Evolutionary conservation across 2,329 filamentous ascomycete genomes (phyloP), one percentile per base, ranked within the genome.

Genomic region (Aureobasidium subglaciale): DNA sequence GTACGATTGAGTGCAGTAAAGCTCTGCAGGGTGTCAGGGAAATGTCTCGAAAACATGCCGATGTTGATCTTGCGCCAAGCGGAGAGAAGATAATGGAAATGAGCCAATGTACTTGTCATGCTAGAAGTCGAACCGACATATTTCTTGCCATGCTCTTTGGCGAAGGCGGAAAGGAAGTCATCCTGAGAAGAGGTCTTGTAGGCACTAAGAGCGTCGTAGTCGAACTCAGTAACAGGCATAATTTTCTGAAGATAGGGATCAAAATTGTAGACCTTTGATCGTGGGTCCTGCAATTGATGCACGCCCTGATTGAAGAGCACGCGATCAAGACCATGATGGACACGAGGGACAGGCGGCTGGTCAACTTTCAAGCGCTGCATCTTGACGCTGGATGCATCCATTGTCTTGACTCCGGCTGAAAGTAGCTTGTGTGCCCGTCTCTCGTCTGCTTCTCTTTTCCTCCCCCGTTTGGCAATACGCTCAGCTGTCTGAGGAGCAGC

Each of bases 41-140:
- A 92, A 0, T 75, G 74, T 49, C 80, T 80, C 0, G 90, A 92
- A 1, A 95, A 67, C 65, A 81, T 82, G 0, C 72, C 69, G 15
- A 82, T 73, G 58, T 89, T 87, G 58, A 96, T 76, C 2, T 76
- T 74, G 53, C 95, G 84, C 87, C 90, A 97, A 6, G 79, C 74
- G 0, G 92, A 97, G 9, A 99, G 77, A 3, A 99, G 79, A 65
- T 84, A 97, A 69, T 99, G 93, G 66, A 99, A 96, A 64, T 99
- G 95, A 2, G 86, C 81, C 41, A 99, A 77, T 49, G 88, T 84
- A 2, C 85, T 78, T 1, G 92, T 96, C 90, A 96, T 96, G 71
- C 92, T 97, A 1, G 93, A 99, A 0, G 93, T 97, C 11, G 93
- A 99, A 9, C 93, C 93, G 10, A 90, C 86, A 67, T 95, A 99